Base-by-base conservation (phyloP, 768 basidiomycete species). In the Calvatia gigantea region DNA sequence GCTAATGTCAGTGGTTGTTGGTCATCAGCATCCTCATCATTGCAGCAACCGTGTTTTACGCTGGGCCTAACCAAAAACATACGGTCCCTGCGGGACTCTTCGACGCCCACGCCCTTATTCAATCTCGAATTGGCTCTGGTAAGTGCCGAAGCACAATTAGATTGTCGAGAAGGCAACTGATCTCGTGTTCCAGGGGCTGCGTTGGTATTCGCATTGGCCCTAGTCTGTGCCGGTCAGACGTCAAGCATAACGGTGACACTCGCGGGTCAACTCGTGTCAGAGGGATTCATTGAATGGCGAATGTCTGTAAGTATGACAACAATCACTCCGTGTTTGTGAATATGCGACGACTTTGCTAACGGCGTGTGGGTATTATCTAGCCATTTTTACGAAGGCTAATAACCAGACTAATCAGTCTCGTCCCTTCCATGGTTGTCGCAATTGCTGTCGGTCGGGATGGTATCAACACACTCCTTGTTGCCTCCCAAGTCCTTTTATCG, bases 241-340 rank as follows among this genome's bases (percentile, higher is more conserved):
- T 86, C 91, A 2, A 84, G 83, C 35, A 79, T 93, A 55, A 84
- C 90, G 0, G 89, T 86, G 6, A 92, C 89, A 0, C 73, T 91
- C 31, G 84, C 87, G 3, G 89, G 90, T 0, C 91, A 92, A 68
- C 82, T 87, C 32, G 85, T 93, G 47, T 83, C 82, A 1, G 90
- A 92, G 64, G 89, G 90, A 0, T 89, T 91, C 67, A 79, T 91
- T 60, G 81, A 81, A 56, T 91, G 88, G 89, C 76, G 78, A 56
- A 78, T 89, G 23, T 84, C 86, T 65, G 72, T 73, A 60, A 28
- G 72, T 61, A 32, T 53, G 33, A 15, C 35, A 21, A 43, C 35
- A 21, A 31, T 44, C 42, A 8, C 19, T 23, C 15, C 23, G 11
- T 7, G 43, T 48, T 35, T 48, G 17, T 12, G 6, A 7, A 33